Conservation (phyloP, 306 rosid genomes). For the Alnus rubra region DNA sequence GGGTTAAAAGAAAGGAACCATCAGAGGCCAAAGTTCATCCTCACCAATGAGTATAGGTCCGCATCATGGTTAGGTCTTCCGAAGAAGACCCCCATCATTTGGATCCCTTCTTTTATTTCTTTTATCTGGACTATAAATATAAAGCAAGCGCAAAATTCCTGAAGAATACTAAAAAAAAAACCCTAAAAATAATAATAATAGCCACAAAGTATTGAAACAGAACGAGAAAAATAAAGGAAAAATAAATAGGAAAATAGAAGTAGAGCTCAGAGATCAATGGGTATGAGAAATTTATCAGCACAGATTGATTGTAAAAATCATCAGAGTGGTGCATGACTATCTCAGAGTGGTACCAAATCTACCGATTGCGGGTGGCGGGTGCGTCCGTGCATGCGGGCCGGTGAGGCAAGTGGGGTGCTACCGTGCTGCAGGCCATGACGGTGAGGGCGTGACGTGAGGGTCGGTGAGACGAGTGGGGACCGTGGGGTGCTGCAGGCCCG, state of each 20-base stretch:
- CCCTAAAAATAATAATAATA: not conserved
- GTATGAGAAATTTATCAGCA: conserved; percentile 82
- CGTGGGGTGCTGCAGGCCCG: too few species aligned
- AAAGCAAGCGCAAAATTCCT: not conserved
- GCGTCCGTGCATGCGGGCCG: too few species aligned
- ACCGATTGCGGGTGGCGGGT: too few species aligned
- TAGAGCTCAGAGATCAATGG: conserved; percentile 39
- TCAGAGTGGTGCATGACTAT: conserved; percentile 98
- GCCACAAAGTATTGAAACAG: not conserved
- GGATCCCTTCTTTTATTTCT: conserved; percentile 26
- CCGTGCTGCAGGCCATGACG: too few species aligned
- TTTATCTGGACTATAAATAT: not conserved
- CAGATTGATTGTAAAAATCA: conserved; percentile 35
- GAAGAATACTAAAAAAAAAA: too few species aligned
- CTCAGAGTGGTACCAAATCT: conserved; percentile 19
- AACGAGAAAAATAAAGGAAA: too few species aligned
- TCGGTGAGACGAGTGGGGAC: too few species aligned
- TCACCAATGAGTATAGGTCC: conserved; percentile 81
- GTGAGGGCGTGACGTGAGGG: too few species aligned
- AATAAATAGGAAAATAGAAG: not conserved
- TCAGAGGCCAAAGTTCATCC: conserved; percentile 80
- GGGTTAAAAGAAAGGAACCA: conserved; percentile 48
- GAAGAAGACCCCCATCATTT: conserved; percentile 59
- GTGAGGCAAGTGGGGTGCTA: too few species aligned
- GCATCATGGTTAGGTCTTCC: conserved; percentile 75